These are phyloP conservation scores for Fusarium torreyae DNA, from an alignment of 2,329 filamentous ascomycete species.

Conservation along the genomic window DNA sequence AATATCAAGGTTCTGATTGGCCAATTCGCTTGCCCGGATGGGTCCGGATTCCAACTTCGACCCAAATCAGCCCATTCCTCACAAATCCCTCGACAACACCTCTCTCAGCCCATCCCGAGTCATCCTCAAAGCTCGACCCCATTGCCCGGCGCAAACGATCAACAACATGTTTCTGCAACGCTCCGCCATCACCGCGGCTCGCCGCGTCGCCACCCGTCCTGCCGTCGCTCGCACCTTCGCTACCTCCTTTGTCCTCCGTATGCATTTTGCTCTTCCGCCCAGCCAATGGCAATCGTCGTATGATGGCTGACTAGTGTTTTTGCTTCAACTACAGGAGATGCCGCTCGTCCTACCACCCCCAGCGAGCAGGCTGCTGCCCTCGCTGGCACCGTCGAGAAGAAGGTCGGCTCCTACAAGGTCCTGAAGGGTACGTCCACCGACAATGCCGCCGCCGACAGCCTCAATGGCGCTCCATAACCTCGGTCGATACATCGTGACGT, in stretches of 20 bases:
- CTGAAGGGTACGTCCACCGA: slow-evolving; percentile 61
- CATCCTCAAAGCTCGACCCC: slow-evolving; percentile 43
- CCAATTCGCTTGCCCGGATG: slow-evolving; percentile 53
- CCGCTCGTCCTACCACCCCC: slow-evolving; percentile 56
- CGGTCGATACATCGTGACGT: slow-evolving; percentile 42
- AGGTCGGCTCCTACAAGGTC: slow-evolving; percentile 63
- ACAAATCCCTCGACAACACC: slow-evolving; percentile 64
- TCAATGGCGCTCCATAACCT: slow-evolving; percentile 43
- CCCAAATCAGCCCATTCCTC: slow-evolving; percentile 63
- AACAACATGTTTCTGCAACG: slow-evolving; percentile 73
- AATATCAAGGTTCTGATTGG: slow-evolving; percentile 52
- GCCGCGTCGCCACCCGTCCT: slow-evolving; percentile 69
- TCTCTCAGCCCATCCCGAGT: slow-evolving; percentile 46
- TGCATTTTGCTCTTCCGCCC: slow-evolving; percentile 50
- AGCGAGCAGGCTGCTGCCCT: slow-evolving; percentile 57
- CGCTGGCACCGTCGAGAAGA: slow-evolving; percentile 60
- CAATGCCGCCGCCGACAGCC: slow-evolving; percentile 34
- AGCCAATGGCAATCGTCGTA: slow-evolving; percentile 51
- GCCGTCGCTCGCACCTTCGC: slow-evolving; percentile 72
- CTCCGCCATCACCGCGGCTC: slow-evolving; percentile 72
- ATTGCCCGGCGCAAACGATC: slow-evolving; percentile 46
- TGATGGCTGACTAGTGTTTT: slow-evolving; percentile 51
- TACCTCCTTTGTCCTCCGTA: slow-evolving; percentile 74
- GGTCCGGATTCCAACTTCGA: slow-evolving; percentile 54
- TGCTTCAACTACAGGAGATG: slow-evolving; percentile 54